Base-by-base conservation (phyloP, 1,139 yeast species). In the Suhomyces taliae region DNA sequence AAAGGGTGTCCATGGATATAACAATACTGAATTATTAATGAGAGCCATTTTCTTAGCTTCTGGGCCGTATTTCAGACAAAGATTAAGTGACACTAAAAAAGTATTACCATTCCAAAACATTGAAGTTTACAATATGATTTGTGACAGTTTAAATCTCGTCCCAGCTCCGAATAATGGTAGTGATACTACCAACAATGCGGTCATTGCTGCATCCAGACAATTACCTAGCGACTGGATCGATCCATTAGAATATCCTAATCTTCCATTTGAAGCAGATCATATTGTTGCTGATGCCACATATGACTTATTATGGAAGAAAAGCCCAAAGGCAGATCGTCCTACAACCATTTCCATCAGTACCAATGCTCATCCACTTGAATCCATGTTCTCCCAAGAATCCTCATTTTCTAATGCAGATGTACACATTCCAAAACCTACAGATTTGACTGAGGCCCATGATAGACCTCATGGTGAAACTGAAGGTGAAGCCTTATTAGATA, bases 1-100 rank as follows among this genome's bases (percentile, higher is more conserved):
- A 3, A 76, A 72, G 47, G 97, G 97, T 5, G 87, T 86, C 0
- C 96, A 89, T 62, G 97, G 97, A 0, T 90, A 88, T 61, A 82
- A 87, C 60, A 86, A 85, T 59, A 76, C 84, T 0, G 90, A 85
- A 53, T 75, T 85, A 7, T 69, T 89, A 48, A 90, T 90, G 96
- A 72, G 96, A 47, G 91, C 96, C 0, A 59, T 88, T 11, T 91
- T 91, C 61, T 59, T 89, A 39, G 96, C 86, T 0, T 65, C 77
- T 7, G 98, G 98, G 0, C 97, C 97, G 1, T 87, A 78, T 60
- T 90, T 90, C 65, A 55, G 58, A 29, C 46, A 57, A 32, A 56
- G 56, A 39, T 61, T 76, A 39, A 53, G 59, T 1, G 37, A 48
- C 2, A 55, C 60, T 9, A 60, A 61, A 48, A 70, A 67, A 65